phyloP scores from a whole-genome alignment of 192 early-diverging fungal species.

The Entomortierella lignicola region DNA sequence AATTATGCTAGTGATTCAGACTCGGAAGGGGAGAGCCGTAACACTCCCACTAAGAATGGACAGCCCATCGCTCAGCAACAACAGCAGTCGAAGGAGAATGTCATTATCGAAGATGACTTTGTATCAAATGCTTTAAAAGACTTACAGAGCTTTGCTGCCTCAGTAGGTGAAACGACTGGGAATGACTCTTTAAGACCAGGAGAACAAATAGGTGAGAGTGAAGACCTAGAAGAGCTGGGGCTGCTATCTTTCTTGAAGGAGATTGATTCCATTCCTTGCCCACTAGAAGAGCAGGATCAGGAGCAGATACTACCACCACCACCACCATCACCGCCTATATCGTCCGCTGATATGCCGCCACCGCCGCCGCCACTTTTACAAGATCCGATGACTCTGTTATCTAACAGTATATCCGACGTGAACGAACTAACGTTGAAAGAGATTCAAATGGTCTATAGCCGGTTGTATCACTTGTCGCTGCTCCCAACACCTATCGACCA shows the following conservation, averaged over 20 bases:
- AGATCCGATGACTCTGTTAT: too few species aligned
- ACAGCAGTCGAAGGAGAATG: not conserved
- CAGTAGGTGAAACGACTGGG: not conserved
- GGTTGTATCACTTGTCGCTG: slow-evolving; percentile 14
- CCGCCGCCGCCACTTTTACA: slow-evolving; percentile 8
- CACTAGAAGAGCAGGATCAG: slow-evolving; percentile 2
- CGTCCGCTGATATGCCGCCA: not conserved
- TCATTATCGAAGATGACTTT: slow-evolving; percentile 14
- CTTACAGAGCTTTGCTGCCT: slow-evolving; percentile 35
- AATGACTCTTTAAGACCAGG: not conserved
- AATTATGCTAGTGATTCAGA: slow-evolving; percentile 43
- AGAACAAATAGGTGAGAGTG: too few species aligned
- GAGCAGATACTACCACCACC: not conserved
- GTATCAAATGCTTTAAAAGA: slow-evolving; percentile 32
- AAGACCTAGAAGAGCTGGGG: slow-evolving; percentile 9
- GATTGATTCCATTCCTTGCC: slow-evolving; percentile 30
- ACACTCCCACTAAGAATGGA: not conserved
- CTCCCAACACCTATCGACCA: slow-evolving; percentile 14
- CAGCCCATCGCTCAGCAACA: not conserved
- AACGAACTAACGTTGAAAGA: not conserved
- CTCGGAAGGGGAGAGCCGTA: slow-evolving; percentile 1
- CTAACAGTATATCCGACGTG: not conserved
- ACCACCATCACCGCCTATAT: slow-evolving; percentile 9
- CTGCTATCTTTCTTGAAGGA: slow-evolving; percentile 34
- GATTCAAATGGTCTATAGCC: slow-evolving; percentile 15